These are phyloP conservation scores for Salicornia ramosissima DNA, from an alignment of 148 eudicot genomes.

Conservation along the genomic window DNA sequence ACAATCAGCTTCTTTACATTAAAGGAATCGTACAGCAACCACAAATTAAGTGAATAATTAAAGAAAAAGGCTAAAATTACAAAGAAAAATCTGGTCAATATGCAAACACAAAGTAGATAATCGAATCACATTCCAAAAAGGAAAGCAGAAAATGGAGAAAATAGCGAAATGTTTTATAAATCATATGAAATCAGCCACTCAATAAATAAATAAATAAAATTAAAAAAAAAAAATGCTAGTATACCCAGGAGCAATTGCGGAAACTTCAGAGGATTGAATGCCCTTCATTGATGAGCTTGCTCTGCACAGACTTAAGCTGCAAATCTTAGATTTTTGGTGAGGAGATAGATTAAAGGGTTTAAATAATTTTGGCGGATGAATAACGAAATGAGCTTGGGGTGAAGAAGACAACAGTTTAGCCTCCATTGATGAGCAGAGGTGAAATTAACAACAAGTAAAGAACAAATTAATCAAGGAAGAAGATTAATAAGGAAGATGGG, in stretches of 20 bases:
- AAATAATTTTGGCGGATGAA: slow-evolving; percentile 5
- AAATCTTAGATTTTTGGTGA: slow-evolving; percentile 3
- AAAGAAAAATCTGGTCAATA: not conserved
- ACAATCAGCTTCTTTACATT: not conserved
- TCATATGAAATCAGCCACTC: not conserved
- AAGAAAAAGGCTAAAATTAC: not conserved
- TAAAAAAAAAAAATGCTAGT: not conserved
- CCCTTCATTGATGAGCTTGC: slow-evolving; percentile 20
- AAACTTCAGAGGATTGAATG: slow-evolving; percentile 30
- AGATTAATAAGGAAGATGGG: too few relatives aligned
- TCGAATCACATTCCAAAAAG: not conserved
- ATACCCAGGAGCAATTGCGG: slow-evolving; percentile 36
- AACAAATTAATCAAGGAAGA: not conserved
- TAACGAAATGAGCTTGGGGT: slow-evolving; percentile 2
- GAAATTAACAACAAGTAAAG: not conserved
- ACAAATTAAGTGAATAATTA: not conserved
- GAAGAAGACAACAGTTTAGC: slow-evolving; percentile 23
- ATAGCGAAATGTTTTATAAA: not conserved
- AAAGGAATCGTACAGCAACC: not conserved
- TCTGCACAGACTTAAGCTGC: slow-evolving; percentile 15
- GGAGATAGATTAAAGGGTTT: slow-evolving; percentile 17
- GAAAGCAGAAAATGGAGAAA: not conserved
- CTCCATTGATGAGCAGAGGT: slow-evolving; percentile 18
- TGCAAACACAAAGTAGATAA: not conserved
- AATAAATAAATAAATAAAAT: not conserved